Percentiles rank a stretch among this genome's conserved stretches.
These are phyloP conservation scores for Cladosporium velox DNA, from an alignment of 2,329 filamentous ascomycete species.

Conservation along the genomic window DNA sequence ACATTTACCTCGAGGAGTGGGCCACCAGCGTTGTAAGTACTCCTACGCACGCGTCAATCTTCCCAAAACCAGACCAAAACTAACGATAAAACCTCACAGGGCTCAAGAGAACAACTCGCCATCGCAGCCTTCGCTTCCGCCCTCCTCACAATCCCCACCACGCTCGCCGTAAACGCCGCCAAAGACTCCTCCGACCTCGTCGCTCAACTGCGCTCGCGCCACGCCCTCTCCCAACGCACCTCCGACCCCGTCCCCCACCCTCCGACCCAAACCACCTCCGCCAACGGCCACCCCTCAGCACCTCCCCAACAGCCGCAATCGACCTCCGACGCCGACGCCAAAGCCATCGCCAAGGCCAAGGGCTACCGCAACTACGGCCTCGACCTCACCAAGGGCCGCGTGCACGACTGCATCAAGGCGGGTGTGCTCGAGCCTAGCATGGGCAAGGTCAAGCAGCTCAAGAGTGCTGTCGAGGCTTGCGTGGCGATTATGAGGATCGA, in stretches of 20 bases:
- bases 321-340: constrained; percentile 66
- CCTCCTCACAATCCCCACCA: constrained; percentile 93
- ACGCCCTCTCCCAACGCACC: constrained; percentile 90
- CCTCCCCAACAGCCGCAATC: constrained; percentile 23
- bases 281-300: constrained; percentile 27
- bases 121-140: constrained; percentile 97
- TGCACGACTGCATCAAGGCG: constrained; percentile 90
- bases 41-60: background rate
- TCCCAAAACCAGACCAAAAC: too few relatives aligned
- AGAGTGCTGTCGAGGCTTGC: constrained; percentile 97
- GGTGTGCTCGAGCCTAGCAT: constrained; percentile 96
- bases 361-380: constrained; percentile 98
- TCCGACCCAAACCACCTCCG: constrained; percentile 36
- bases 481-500: constrained; percentile 99
- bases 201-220: constrained; percentile 89
- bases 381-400: constrained; percentile 84
- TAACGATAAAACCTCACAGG: constrained; percentile 42
- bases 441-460: constrained; percentile 97
- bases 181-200: constrained; percentile 95
- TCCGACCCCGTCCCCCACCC: constrained; percentile 67
- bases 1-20: constrained; percentile 99
- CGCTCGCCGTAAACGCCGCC: constrained; percentile 92
- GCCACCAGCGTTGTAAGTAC: constrained; percentile 79
- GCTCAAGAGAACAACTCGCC: constrained; percentile 93
- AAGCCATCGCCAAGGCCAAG: constrained; percentile 88